Base-by-base conservation (phyloP, 179 eudicot genomes). In the Dionaea muscipula region DNA sequence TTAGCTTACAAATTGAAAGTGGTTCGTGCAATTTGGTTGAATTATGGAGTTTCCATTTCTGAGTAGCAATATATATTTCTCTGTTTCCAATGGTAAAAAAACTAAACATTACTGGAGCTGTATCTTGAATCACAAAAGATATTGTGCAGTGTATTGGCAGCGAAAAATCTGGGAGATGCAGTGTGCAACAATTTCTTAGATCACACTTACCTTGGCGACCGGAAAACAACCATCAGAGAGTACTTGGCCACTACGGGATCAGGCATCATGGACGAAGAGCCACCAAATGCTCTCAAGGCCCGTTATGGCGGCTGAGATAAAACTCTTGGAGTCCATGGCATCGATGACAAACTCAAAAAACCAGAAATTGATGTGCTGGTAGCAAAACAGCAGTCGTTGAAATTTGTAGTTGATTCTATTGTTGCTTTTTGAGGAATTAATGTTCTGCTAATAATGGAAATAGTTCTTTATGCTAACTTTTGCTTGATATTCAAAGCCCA, bases 241-340 rank as follows among this genome's bases (percentile, higher is more conserved):
- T 81, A 87, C 76, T 77, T 91, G 46, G 68, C 76, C 3, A 82
- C 86, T 35, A 61, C 79, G 36, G 96, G 94, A 41, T 76, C 75
- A 20, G 86, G 96, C 52, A 81, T 91, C 51, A 91, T 91, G 98
- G 98, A 87, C 68, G 98, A 91, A 71, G 93, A 87, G 64, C 96
- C 96, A 43, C 94, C 94, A 0, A 86, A 84, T 59, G 55, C 69
- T 59, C 69, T 91, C 13, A 82, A 77, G 73, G 52, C 51, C 53
- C 75, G 91, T 21, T 87, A 87, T 62, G 93, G 94, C 31, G 98
- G 98, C 57, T 87, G 69, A 78, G 26, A 39, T 61, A 22, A 43
- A 19, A 26, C 27, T 39, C 8, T 4, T 31, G 8, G 35, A 11
- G 35, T 31, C n/a, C n/a, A n/a, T n/a, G n/a, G n/a, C n/a, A n/a